Conservation (phyloP, 2,329 filamentous ascomycete species). For the Sclerotinia trifoliorum region DNA sequence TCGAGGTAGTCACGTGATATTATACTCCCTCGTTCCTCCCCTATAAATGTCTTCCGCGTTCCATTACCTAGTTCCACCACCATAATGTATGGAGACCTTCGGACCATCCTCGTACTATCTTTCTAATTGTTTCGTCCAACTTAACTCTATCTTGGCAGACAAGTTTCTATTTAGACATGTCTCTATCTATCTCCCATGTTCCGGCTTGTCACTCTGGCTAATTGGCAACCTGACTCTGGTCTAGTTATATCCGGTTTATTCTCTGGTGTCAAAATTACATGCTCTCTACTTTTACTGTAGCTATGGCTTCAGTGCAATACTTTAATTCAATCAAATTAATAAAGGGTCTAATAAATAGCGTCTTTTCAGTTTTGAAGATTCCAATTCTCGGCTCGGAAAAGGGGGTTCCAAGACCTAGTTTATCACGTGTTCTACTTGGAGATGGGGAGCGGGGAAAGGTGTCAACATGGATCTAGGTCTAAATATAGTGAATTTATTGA, state of each 20-base stretch:
- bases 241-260: not conserved
- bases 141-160: not conserved
- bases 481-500: no score
- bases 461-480: no score
- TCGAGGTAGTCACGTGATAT: not conserved
- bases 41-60: not conserved
- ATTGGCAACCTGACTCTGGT: not conserved
- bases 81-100: not conserved
- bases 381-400: no score
- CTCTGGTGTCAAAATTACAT: accelerated
- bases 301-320: no score
- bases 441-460: no score
- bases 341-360: no score
- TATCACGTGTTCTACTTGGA: no score
- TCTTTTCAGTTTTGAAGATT: no score
- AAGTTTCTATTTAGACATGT: not conserved
- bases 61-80: accelerated
- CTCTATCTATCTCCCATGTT: not conserved
- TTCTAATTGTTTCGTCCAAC: no score
- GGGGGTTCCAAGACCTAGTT: no score
- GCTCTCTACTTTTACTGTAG: accelerated
- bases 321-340: no score
- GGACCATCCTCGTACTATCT: no score
- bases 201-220: not conserved
- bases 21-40: not conserved